Conservation (phyloP, 257 asterid species). For the Nicotiana sylvestris region DNA sequence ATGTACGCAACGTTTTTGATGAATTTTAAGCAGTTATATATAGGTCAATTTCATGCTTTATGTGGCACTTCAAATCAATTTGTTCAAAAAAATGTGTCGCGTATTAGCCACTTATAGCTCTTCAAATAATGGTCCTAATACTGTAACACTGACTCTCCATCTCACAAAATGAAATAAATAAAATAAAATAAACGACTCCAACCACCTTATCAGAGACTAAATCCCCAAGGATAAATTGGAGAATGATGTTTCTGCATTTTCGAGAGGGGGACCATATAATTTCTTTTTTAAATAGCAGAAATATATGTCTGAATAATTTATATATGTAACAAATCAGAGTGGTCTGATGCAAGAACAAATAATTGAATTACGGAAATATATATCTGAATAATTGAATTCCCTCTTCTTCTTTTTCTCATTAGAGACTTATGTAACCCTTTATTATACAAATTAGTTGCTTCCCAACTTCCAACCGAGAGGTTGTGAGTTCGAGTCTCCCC, state of each 20-base stretch:
- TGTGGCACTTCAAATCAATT: neutral
- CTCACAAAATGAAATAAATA: neutral
- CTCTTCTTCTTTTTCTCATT: neutral
- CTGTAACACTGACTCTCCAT: neutral
- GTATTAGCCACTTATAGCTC: neutral
- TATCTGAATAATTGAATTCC: neutral
- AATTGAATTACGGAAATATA: neutral
- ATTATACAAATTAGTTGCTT: neutral
- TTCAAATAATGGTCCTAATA: conserved; percentile 1
- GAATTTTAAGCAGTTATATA: neutral
- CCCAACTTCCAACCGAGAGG: no score
- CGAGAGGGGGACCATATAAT: neutral
- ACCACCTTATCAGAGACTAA: neutral
- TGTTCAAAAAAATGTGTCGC: neutral
- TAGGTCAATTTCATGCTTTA: neutral
- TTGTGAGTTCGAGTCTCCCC: no score
- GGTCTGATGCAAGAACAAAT: no score
- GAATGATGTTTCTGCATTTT: neutral
- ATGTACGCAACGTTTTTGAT: neutral
- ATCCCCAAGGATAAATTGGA: neutral
- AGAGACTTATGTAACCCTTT: neutral
- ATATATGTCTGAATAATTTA: neutral
- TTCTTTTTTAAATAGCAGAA: neutral
- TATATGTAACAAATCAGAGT: no score
- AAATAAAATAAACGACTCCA: neutral